Conservation (phyloP, 371 early-diverging fungal genomes). For the Circinella minor region DNA sequence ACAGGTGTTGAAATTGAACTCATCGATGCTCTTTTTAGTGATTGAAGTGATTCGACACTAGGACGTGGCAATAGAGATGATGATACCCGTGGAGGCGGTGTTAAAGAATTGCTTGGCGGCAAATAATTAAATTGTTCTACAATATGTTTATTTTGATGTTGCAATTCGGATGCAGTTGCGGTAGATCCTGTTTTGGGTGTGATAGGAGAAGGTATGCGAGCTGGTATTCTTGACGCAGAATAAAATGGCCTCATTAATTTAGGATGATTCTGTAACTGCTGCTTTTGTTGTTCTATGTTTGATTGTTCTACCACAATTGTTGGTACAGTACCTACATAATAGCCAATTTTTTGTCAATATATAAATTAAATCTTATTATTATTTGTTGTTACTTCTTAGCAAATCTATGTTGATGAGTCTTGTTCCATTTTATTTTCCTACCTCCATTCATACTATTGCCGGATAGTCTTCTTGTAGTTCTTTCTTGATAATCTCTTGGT, state of each 20-base stretch:
- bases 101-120: neutral
- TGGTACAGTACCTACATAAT: constrained; percentile 17
- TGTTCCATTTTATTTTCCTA: neutral
- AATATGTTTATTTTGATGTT: neutral
- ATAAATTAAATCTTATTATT: no score
- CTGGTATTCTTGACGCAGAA: neutral
- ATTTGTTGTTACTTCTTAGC: no score
- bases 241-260: neutral
- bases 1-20: neutral
- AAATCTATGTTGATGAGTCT: no score
- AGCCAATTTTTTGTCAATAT: no score
- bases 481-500: neutral
- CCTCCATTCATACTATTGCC: neutral
- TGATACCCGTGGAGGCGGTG: neutral
- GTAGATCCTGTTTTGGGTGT: neutral
- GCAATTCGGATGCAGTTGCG: no score
- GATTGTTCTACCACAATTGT: constrained; percentile 28
- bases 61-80: neutral
- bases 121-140: neutral
- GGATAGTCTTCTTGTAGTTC: neutral
- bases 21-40: neutral
- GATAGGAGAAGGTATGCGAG: constrained; percentile 15
- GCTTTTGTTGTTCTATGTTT: neutral
- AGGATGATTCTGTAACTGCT: neutral
- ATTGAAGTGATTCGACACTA: neutral